Percentiles rank a stretch among this genome's conserved stretches.
Evolutionary conservation across 1,139 yeast species (phyloP).

Genomic region (Diutina mesorugosa): DNA sequence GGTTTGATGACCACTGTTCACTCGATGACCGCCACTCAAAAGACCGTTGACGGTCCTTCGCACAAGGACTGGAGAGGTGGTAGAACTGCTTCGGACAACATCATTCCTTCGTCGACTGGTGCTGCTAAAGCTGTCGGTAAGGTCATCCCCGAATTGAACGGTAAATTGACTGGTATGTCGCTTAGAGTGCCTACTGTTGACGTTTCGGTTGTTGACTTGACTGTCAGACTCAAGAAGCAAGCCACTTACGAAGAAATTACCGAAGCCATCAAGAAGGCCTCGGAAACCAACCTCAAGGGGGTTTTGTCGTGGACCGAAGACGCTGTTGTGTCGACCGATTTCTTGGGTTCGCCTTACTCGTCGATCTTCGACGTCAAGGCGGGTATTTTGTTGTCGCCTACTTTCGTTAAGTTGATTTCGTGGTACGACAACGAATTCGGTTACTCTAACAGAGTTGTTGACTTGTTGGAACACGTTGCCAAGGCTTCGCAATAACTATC

Average conservation of each 20-base stretch:
- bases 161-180: conserved; percentile 73
- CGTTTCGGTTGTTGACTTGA: conserved; percentile 69
- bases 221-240: conserved; percentile 54
- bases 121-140: conserved; percentile 91
- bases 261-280: conserved; percentile 55
- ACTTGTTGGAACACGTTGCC: conserved; percentile 68
- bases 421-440: conserved; percentile 92
- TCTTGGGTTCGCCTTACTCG: conserved; percentile 66
- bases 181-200: conserved; percentile 83
- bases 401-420: conserved; percentile 73
- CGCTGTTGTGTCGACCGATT: conserved; percentile 77
- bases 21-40: conserved; percentile 85
- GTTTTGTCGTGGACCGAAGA: conserved; percentile 76
- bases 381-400: conserved; percentile 71
- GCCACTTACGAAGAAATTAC: conserved; percentile 69
- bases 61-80: conserved; percentile 95
- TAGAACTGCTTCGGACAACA: conserved; percentile 84
- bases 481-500: conserved; percentile 13
- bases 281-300: conserved; percentile 64
- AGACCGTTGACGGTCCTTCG: conserved; percentile 87
- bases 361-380: conserved; percentile 80
- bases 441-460: conserved; percentile 87
- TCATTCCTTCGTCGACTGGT: conserved; percentile 84
- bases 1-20: conserved; percentile 88
- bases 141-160: conserved; percentile 79